phyloP scores from a whole-genome alignment of 495 filamentous ascomycete genomes.

The Xylaria curta region DNA sequence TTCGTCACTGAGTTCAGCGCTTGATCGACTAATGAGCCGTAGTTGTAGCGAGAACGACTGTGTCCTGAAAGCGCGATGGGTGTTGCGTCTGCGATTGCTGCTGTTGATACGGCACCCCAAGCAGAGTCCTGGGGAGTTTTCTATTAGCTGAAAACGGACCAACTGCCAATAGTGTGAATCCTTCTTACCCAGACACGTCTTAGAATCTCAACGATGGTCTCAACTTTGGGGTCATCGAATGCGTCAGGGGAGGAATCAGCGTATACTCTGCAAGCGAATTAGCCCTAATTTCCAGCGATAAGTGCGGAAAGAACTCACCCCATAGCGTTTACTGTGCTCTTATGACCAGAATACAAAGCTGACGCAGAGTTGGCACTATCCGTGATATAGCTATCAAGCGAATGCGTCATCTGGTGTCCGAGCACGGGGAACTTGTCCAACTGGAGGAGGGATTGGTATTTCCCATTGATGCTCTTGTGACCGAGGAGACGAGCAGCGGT shows the following conservation, averaged over 20 bases:
- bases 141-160: neutral
- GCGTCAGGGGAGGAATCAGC: slow-evolving; percentile 67
- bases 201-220: slow-evolving; percentile 76
- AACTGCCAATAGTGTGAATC: neutral
- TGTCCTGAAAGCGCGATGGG: slow-evolving; percentile 72
- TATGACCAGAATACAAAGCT: slow-evolving; percentile 76
- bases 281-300: neutral
- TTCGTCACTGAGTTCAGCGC: slow-evolving; percentile 63
- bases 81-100: slow-evolving; percentile 75
- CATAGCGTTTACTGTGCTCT: slow-evolving; percentile 74
- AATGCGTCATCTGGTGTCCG: slow-evolving; percentile 76
- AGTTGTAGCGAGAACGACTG: slow-evolving; percentile 65
- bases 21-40: slow-evolving; percentile 68
- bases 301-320: slow-evolving; percentile 44
- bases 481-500: slow-evolving; percentile 73
- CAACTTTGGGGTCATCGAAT: slow-evolving; percentile 79
- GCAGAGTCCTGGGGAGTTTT: slow-evolving; percentile 44
- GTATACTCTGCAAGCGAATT: slow-evolving; percentile 58
- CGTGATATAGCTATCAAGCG: slow-evolving; percentile 77
- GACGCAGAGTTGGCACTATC: slow-evolving; percentile 79
- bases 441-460: slow-evolving; percentile 69
- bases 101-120: slow-evolving; percentile 66
- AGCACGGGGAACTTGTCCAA: slow-evolving; percentile 76
- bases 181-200: slow-evolving; percentile 60
- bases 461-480: slow-evolving; percentile 76